These are phyloP conservation scores for Leishmania guyanensis DNA, from an alignment of 208 protist genomes.

Conservation along the genomic window DNA sequence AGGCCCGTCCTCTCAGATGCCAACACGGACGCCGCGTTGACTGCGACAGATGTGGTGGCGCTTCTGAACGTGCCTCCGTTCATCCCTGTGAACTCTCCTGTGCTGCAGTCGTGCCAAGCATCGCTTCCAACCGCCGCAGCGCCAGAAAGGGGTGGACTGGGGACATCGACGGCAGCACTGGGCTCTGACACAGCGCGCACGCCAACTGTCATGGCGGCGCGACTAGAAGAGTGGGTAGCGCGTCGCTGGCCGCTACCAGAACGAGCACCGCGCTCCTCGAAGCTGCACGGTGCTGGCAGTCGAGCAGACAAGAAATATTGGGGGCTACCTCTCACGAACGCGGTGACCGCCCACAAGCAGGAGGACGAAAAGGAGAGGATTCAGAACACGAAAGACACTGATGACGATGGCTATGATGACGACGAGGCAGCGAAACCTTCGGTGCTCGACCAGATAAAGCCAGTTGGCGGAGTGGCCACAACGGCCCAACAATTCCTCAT, in stretches of 20 bases:
- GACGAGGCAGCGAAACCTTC: background rate
- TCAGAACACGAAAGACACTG: too few species aligned
- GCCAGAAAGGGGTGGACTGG: background rate
- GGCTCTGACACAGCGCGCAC: background rate
- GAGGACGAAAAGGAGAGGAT: background rate
- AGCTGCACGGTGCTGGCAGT: background rate
- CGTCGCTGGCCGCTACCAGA: slow-evolving; percentile 18
- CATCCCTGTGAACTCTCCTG: background rate
- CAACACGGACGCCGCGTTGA: background rate
- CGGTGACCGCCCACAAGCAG: too few species aligned
- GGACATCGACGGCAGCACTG: background rate
- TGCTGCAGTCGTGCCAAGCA: background rate
- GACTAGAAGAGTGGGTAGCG: slow-evolving; percentile 38
- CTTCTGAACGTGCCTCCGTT: slow-evolving; percentile 32
- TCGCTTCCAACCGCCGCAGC: background rate
- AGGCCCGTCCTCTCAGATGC: background rate
- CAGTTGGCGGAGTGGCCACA: slow-evolving; percentile 46
- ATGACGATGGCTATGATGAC: slow-evolving; percentile 1
- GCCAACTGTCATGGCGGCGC: slow-evolving; percentile 27
- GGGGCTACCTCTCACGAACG: background rate
- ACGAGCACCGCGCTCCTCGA: background rate
- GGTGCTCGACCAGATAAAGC: slow-evolving; percentile 23
- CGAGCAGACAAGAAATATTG: background rate
- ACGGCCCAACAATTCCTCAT: slow-evolving; percentile 57
- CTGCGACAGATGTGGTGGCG: slow-evolving; percentile 15